These are phyloP conservation scores for Triglochin maritima DNA, from an alignment of 106 monocot genomes.

Conservation along the genomic window DNA sequence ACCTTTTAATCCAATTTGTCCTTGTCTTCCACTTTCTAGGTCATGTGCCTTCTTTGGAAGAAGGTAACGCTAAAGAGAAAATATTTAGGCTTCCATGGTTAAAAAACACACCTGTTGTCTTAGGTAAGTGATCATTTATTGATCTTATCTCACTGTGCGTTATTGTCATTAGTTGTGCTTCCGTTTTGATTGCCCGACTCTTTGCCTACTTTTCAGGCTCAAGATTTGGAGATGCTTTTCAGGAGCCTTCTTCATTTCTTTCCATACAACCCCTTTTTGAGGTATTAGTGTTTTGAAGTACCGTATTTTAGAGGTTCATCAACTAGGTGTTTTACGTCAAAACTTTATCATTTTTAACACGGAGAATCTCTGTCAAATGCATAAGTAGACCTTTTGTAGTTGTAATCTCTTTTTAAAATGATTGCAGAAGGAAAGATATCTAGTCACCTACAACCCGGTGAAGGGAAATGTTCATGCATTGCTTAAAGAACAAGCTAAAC, in stretches of 20 bases:
- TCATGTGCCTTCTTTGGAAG: constrained; percentile 69
- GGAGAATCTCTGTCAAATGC: too few relatives aligned
- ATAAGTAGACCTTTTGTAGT: background rate
- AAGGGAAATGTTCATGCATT: constrained; percentile 83
- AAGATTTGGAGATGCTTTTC: constrained; percentile 96
- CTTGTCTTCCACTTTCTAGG: constrained; percentile 30
- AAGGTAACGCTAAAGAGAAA: constrained; percentile 83
- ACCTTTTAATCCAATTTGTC: background rate
- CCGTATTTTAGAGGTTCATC: too few relatives aligned
- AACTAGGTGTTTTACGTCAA: too few relatives aligned
- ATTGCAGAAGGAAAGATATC: constrained; percentile 75
- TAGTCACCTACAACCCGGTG: constrained; percentile 79
- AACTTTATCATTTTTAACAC: too few relatives aligned
- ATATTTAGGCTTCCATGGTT: constrained; percentile 86
- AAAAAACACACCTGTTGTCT: constrained; percentile 52
- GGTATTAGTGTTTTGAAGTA: constrained; percentile 30
- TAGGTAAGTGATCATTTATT: constrained; percentile 32
- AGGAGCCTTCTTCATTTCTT: constrained; percentile 79
- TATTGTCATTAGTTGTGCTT: too few relatives aligned
- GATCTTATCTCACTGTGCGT: too few relatives aligned
- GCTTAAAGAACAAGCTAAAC: constrained; percentile 81
- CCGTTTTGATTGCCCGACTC: too few relatives aligned
- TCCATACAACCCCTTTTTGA: constrained; percentile 71
- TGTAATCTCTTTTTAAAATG: constrained; percentile 1
- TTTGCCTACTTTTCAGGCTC: constrained; percentile 34